Percentiles rank a stretch among this genome's conserved stretches.
phyloP scores from a whole-genome alignment of 2,329 filamentous ascomycete genomes.

The Fusarium floridanum region DNA sequence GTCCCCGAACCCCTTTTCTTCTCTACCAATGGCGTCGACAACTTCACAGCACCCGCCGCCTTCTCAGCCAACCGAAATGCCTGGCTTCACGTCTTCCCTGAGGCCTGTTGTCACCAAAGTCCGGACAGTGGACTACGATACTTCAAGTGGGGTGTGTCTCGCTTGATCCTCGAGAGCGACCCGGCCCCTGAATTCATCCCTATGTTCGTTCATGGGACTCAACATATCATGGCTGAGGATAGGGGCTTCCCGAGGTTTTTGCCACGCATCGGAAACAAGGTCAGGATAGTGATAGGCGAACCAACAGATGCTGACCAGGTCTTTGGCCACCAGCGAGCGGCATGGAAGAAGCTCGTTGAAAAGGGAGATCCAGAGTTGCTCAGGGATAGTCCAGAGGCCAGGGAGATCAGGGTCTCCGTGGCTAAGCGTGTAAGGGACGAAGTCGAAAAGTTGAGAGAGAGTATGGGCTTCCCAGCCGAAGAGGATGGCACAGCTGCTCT shows the following conservation, averaged over 20 bases:
- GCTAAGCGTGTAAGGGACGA: conserved; percentile 82
- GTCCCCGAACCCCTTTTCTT: conserved; percentile 59
- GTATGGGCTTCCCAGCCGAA: conserved; percentile 78
- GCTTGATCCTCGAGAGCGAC: conserved; percentile 90
- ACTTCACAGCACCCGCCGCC: conserved; percentile 77
- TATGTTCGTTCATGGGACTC: conserved; percentile 93
- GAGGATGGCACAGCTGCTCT: conserved; percentile 82
- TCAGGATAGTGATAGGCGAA: conserved; percentile 84
- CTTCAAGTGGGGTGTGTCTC: conserved; percentile 97
- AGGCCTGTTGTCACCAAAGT: conserved; percentile 93
- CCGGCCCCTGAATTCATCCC: conserved; percentile 90
- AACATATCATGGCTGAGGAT: conserved; percentile 88
- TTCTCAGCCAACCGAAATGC: conserved; percentile 77
- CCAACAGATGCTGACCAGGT: conserved; percentile 77
- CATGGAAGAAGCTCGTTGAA: conserved; percentile 77
- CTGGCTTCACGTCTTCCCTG: conserved; percentile 97
- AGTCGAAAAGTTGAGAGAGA: conserved; percentile 81
- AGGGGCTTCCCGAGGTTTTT: conserved; percentile 83
- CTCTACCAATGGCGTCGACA: conserved; percentile 75
- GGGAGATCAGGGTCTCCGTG: conserved; percentile 79
- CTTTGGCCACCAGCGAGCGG: conserved; percentile 81
- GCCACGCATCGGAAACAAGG: conserved; percentile 77
- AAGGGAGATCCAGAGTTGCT: conserved; percentile 61
- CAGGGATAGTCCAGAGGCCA: conserved; percentile 70
- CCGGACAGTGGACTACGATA: conserved; percentile 85